Base-by-base conservation (phyloP, 805 yeast species). In the Candida peoriensis region DNA sequence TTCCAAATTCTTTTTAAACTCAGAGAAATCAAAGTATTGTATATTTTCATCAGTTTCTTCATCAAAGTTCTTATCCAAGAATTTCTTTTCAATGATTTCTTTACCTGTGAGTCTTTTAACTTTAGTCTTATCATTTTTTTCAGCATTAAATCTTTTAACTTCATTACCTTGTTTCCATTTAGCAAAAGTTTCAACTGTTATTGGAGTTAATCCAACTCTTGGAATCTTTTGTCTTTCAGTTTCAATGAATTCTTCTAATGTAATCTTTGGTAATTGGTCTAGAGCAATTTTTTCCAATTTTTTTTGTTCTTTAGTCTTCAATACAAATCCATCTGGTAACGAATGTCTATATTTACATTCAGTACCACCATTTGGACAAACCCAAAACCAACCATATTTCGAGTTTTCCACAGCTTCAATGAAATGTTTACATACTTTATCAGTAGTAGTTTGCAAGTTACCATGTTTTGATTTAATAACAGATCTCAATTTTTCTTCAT, bases 371-470 rank as follows among this genome's bases (percentile, higher is more conserved):
- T 86, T 86, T 19, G 98, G 98, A 68, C 98, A 93, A 15, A 74
- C 71, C 98, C 98, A 93, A 63, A 93, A 89, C 98, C 98, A 93
- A 55, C 98, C 98, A 58, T 93, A 93, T 57, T 90, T 90, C 39
- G 90, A 93, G 55, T 88, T 87, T 57, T 93, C 99, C 38, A 93
- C 97, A 0, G 98, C 97, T 41, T 88, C 96, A 46, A 93, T 85
- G 65, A 93, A 94, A 61, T 61, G 77, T 60, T 89, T 93, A 74
- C 99, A 93, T 32, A 93, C 85, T 47, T 75, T 93, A 46, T 90
- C 97, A 1, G 99, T 93, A 11, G 97, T 88, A 9, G 96, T 87
- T 58, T 78, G 78, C 36, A 81, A 88, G 58, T 93, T 93, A 33
- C 98, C 97, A 52, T 89, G 97, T 64, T 93, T 93, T 35, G 96